A percentile compares a stretch with the other conserved stretches of the same genome.
Evolutionary conservation across 148 eudicot species (phyloP).

Genomic region (Rhododendron williamsianum): DNA sequence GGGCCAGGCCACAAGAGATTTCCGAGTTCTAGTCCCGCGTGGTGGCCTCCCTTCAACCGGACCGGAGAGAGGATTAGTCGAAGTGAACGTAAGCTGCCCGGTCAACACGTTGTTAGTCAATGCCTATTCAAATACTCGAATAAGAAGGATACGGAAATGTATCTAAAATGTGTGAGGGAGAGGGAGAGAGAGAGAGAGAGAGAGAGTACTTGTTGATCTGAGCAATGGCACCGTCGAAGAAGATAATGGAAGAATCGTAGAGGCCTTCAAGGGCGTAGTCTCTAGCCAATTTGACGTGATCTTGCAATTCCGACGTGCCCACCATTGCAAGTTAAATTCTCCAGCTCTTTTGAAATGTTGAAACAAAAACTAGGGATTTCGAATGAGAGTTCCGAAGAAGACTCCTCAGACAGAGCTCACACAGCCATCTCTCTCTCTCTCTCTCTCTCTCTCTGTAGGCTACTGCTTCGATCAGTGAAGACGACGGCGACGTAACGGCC

Average conservation of each 20-base stretch:
- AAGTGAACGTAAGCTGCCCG: too few species aligned
- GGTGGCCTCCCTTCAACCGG: too few species aligned
- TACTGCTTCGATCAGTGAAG: slow-evolving; percentile 8
- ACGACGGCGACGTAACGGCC: slow-evolving; percentile 24
- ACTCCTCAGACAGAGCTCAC: background rate
- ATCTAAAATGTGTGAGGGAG: background rate
- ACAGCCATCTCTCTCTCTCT: background rate
- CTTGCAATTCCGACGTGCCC: slow-evolving; percentile 78
- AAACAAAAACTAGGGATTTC: background rate
- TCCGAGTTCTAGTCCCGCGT: background rate
- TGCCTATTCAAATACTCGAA: background rate
- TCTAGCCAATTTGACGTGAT: slow-evolving; percentile 90
- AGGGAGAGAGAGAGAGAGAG: background rate
- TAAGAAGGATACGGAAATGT: background rate
- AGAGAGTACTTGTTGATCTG: slow-evolving; percentile 86
- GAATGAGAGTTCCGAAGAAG: background rate
- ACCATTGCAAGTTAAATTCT: slow-evolving; percentile 33
- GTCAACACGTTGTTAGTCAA: background rate
- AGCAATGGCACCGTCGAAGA: slow-evolving; percentile 98
- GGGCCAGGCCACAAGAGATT: too few species aligned
- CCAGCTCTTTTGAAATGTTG: background rate
- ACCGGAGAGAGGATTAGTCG: too few species aligned
- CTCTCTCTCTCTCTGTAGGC: slow-evolving; percentile 1
- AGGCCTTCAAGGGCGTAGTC: slow-evolving; percentile 92
- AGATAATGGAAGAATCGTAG: slow-evolving; percentile 89